These are phyloP conservation scores for Fusarium piperis DNA, from an alignment of 2,329 filamentous ascomycete genomes.

Conservation along the genomic window DNA sequence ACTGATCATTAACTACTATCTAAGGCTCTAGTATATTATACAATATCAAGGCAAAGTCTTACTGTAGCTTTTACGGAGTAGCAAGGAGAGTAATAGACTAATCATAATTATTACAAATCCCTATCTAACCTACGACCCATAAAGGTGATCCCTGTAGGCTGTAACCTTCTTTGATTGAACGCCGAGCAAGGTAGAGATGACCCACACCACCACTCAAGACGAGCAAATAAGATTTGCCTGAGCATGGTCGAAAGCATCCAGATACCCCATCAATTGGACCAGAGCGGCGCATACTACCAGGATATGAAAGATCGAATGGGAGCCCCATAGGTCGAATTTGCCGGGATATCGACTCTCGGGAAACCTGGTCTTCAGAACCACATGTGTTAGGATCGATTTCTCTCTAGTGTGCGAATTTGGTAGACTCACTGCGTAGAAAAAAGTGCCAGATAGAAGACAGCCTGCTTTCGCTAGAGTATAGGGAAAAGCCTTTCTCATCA, in stretches of 20 bases:
- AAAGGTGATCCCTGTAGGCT: too few relatives aligned
- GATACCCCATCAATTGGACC: conserved; percentile 34
- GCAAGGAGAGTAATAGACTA: too few relatives aligned
- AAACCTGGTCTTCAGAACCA: conserved; percentile 10
- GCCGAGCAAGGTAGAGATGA: too few relatives aligned
- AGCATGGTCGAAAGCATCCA: conserved; percentile 31
- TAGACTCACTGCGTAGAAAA: conserved; percentile 51
- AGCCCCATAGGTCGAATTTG: conserved; percentile 54
- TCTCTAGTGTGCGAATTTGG: background rate
- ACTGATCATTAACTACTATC: too few relatives aligned
- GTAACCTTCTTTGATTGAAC: too few relatives aligned
- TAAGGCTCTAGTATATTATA: too few relatives aligned
- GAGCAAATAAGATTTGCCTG: background rate
- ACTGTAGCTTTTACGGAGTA: too few relatives aligned
- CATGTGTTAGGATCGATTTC: conserved; percentile 2
- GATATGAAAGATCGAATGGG: conserved; percentile 55
- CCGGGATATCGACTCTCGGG: conserved; percentile 54
- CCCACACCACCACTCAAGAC: background rate
- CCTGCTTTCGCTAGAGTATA: conserved; percentile 45
- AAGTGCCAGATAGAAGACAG: conserved; percentile 49
- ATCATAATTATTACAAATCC: too few relatives aligned
- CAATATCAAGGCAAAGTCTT: too few relatives aligned
- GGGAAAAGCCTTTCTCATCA: conserved; percentile 38
- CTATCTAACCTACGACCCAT: too few relatives aligned
- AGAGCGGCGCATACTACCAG: conserved; percentile 36